A percentile compares a stretch with the other conserved stretches of the same genome.
Conservation (phyloP, 495 filamentous ascomycete genomes). For the Cercophora sp. region DNA sequence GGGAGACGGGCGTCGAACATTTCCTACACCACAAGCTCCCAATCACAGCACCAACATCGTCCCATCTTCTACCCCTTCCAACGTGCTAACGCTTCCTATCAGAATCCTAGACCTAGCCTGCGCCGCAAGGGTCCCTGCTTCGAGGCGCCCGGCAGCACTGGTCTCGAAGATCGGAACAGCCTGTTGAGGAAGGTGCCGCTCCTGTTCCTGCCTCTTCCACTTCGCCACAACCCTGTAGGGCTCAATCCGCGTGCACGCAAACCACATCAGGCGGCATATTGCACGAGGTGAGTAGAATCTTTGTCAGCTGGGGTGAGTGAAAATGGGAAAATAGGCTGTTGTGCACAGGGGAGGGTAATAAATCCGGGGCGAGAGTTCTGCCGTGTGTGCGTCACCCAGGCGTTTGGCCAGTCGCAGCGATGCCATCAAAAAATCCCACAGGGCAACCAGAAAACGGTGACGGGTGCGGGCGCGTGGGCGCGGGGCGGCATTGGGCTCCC, state of each 20-base stretch:
- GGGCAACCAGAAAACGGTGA: neutral
- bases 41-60: no score
- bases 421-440: neutral
- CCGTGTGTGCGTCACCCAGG: slow-evolving; percentile 9
- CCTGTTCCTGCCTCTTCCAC: no score
- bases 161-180: no score
- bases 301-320: slow-evolving; percentile 10
- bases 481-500: slow-evolving; percentile 4
- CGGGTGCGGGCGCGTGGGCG: slow-evolving; percentile 2
- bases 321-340: slow-evolving; percentile 15
- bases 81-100: no score
- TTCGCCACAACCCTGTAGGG: neutral
- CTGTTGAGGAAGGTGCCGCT: no score
- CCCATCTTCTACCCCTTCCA: no score
- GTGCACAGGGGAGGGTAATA: slow-evolving; percentile 8
- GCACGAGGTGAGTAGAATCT: neutral
- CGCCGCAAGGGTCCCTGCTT: no score
- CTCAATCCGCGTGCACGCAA: neutral
- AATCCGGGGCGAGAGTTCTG: slow-evolving; percentile 11
- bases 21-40: no score
- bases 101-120: no score
- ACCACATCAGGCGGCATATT: neutral
- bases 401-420: no score
- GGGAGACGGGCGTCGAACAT: no score
- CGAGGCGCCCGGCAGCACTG: no score